phyloP scores from a whole-genome alignment of 2,329 filamentous ascomycete species.

The Epichloe festucae region DNA sequence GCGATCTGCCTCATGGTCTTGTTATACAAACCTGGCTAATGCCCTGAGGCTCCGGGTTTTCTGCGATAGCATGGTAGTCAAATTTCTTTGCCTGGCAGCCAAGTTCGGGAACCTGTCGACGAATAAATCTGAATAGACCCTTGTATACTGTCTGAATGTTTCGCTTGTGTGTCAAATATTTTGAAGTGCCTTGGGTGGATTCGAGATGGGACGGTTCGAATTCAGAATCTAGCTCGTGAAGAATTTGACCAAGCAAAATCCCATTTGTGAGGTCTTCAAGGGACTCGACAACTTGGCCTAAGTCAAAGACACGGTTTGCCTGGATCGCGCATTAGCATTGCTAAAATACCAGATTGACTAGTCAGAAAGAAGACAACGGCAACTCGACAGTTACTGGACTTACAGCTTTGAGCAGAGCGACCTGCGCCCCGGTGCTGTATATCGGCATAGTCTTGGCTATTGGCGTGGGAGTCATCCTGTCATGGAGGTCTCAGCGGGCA shows the following conservation, averaged over 20 bases:
- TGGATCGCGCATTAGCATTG: constrained; percentile 7
- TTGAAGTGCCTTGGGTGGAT: constrained; percentile 27
- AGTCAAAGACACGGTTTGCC: constrained; percentile 28
- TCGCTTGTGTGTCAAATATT: constrained; percentile 35
- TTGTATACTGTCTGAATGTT: constrained; percentile 42
- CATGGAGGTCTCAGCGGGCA: background rate
- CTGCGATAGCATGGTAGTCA: constrained; percentile 45
- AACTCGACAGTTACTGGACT: constrained; percentile 10
- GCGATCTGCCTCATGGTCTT: constrained; percentile 11
- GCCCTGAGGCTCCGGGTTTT: constrained; percentile 40
- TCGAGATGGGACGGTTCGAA: constrained; percentile 44
- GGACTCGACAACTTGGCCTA: constrained; percentile 33
- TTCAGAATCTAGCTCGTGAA: constrained; percentile 43
- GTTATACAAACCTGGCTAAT: constrained; percentile 34
- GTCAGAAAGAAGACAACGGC: constrained; percentile 1
- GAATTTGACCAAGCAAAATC: constrained; percentile 38
- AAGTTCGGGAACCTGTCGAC: constrained; percentile 37
- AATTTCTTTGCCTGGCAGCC: constrained; percentile 38
- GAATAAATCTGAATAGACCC: constrained; percentile 41
- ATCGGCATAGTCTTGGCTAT: constrained; percentile 18
- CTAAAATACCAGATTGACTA: constrained; percentile 1
- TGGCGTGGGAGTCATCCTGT: constrained; percentile 1
- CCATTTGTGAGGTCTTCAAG: constrained; percentile 41
- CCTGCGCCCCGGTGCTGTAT: constrained; percentile 32
- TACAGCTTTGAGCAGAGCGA: constrained; percentile 45